A percentile compares a stretch with the other conserved stretches of the same genome.
phyloP scores from a whole-genome alignment of 305 asterid genomes.

The Fraxinus greggii region DNA sequence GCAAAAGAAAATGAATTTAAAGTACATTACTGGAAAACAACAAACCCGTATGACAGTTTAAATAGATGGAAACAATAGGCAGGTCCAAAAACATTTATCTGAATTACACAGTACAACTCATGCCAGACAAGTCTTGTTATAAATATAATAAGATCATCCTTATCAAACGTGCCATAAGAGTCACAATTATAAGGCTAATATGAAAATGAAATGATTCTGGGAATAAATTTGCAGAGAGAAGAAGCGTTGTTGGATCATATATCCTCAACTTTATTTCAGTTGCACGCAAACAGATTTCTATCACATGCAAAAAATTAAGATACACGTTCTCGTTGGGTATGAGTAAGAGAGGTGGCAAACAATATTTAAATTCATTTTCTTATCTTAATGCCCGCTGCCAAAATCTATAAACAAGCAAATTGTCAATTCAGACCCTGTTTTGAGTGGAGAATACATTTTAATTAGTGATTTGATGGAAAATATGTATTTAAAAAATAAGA shows the following conservation, averaged over 20 bases:
- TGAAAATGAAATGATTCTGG: neutral
- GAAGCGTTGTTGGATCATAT: neutral
- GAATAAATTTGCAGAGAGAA: neutral
- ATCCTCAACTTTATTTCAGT: neutral
- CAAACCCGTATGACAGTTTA: neutral
- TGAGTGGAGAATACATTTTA: no score
- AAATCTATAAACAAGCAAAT: neutral
- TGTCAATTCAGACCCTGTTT: no score
- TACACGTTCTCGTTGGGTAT: neutral
- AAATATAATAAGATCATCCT: neutral
- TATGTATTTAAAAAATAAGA: no score
- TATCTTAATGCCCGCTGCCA: neutral
- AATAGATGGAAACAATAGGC: neutral
- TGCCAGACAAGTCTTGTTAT: neutral
- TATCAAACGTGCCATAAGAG: neutral
- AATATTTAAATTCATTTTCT: neutral
- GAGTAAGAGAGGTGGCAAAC: neutral
- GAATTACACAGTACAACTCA: neutral
- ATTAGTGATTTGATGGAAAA: no score
- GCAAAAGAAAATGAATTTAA: constrained; percentile 3
- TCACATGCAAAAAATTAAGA: neutral
- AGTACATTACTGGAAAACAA: neutral
- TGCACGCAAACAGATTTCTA: neutral
- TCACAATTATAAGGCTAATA: neutral
- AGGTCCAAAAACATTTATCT: neutral